Base-by-base conservation (phyloP, 192 early-diverging fungal species). In the Spinellus fusiger region DNA sequence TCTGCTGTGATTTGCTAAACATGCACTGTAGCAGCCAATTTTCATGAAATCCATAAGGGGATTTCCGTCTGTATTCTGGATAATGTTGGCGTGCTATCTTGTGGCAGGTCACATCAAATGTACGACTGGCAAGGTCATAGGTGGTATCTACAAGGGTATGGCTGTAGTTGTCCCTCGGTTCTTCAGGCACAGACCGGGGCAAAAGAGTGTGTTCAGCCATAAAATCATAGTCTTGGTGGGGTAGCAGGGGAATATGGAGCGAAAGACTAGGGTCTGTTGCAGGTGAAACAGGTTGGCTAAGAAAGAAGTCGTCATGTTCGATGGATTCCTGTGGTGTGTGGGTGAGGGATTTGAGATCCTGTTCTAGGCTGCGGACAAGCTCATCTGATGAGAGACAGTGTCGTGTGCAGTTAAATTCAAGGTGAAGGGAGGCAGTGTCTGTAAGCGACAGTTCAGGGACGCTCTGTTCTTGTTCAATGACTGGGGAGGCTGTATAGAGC, bases 1-100 rank as follows among this genome's bases (percentile, higher is more conserved):
- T 71, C 32, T 71, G 69, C 22, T 71, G 69, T 9, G 69, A 71
- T 60, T 71, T 71, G 54, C 69, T 71, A 35, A 65, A 71, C 18
- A 71, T 64, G 26, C 54, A 61, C 33, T 71, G 69, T 13, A 71
- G 47, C 1, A 60, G 26, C 63, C 58, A 65, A 10, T 60, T 71
- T 23, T 71, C 58, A 28, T 55, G 47, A 47, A 71, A 71, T 18
- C 38, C 49, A 31, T 71, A 71, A 31, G 65, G 57, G n/a, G 65
- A 26, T 53, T 52, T 50, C 29, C 49, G 28, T 23, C 65, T 49
- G 51, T 67, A 54, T 5, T 23, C 25, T 27, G 62, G 62, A 26
- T 32, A 35, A 15, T 61, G 59, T 60, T 67, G 65, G 16, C 56
- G 65, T 28, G 65, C 59, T 23, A 67, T 60, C 23, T 67, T 67